Conservation (phyloP, 441 rosid species). For the Erodium moschatum region DNA sequence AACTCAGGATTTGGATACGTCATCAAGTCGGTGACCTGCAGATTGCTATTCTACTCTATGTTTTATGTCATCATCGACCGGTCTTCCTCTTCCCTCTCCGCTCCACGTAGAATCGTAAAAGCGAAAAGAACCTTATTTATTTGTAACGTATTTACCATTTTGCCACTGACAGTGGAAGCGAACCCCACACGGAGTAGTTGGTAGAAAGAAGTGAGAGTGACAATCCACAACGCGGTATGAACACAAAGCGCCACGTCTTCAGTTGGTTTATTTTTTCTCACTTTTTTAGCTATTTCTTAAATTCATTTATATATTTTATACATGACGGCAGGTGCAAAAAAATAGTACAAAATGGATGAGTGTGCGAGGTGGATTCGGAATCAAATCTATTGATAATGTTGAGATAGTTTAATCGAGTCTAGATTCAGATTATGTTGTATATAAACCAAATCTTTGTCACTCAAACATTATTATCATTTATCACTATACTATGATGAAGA, state of each 20-base stretch:
- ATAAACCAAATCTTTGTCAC: background rate
- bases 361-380: background rate
- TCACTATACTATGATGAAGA: background rate
- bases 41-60: background rate
- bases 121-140: background rate
- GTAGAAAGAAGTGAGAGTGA: background rate
- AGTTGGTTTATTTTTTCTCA: background rate
- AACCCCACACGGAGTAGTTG: background rate
- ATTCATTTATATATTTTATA: too few species aligned
- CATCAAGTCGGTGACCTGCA: slow-evolving; percentile 3
- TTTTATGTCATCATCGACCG: background rate
- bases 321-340: background rate
- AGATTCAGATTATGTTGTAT: too few species aligned
- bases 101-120: background rate
- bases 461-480: background rate
- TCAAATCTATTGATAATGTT: too few species aligned
- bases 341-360: background rate
- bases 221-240: background rate
- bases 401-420: too few species aligned
- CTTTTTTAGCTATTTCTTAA: background rate
- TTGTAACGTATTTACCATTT: background rate
- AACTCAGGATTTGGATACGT: background rate
- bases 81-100: too few species aligned
- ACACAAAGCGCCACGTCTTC: background rate
- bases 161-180: background rate